A percentile compares a stretch with the other conserved stretches of the same genome.
These are phyloP conservation scores for Didymellaceae sp. DNA, from an alignment of 2,329 filamentous ascomycete genomes.

Conservation along the genomic window DNA sequence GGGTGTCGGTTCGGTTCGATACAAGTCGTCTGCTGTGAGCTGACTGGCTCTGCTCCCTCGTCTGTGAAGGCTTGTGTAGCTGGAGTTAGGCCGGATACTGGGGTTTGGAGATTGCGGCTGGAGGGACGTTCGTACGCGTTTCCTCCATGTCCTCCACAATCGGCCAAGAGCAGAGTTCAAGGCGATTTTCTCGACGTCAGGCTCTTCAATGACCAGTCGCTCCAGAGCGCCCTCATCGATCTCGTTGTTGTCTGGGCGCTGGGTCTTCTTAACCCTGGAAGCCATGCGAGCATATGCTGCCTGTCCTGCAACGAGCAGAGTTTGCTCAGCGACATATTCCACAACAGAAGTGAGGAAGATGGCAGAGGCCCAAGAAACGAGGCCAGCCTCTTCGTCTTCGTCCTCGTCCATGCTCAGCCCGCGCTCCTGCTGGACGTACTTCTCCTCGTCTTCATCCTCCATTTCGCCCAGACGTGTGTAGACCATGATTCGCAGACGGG, in stretches of 20 bases:
- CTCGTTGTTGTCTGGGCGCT: slow-evolving; percentile 27
- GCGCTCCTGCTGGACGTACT: slow-evolving; percentile 78
- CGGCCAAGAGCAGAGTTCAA: slow-evolving; percentile 87
- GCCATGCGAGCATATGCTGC: slow-evolving; percentile 73
- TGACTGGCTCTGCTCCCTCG: slow-evolving; percentile 39
- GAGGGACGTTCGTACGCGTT: slow-evolving; percentile 66
- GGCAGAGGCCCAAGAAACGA: slow-evolving; percentile 86
- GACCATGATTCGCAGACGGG: slow-evolving; percentile 93
- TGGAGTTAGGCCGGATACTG: slow-evolving; percentile 35
- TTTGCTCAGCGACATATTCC: slow-evolving; percentile 92
- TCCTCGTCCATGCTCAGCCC: slow-evolving; percentile 62
- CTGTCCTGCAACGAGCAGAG: slow-evolving; percentile 84
- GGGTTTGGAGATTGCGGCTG: slow-evolving; percentile 36
- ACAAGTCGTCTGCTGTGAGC: slow-evolving; percentile 35
- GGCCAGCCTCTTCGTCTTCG: slow-evolving; percentile 48
- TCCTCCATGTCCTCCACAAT: slow-evolving; percentile 95
- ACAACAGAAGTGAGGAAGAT: slow-evolving; percentile 96
- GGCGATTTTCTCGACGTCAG: slow-evolving; percentile 91
- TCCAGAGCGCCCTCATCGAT: slow-evolving; percentile 67
- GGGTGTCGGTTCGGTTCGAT: slow-evolving; percentile 29
- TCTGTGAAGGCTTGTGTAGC: slow-evolving; percentile 40
- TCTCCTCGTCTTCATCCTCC: slow-evolving; percentile 97
- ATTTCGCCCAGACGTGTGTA: slow-evolving; percentile 96
- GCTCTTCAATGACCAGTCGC: slow-evolving; percentile 82
- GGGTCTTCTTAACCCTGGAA: slow-evolving; percentile 49